phyloP scores from a whole-genome alignment of 2,329 filamentous ascomycete genomes.

The Mariannaea elegans region DNA sequence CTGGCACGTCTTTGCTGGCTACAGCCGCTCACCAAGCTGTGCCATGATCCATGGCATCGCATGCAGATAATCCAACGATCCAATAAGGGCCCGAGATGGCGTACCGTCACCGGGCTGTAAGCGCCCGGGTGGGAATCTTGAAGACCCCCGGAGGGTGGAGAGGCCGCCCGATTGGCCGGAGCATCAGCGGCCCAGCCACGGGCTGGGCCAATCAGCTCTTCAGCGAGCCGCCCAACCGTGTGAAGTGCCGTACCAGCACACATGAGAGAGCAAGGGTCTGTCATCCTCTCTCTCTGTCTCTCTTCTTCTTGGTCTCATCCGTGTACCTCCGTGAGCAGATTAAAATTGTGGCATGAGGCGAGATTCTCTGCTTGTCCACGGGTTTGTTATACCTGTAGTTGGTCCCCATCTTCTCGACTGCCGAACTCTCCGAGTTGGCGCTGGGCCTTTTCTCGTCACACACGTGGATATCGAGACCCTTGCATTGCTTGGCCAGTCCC shows the following conservation, averaged over 20 bases:
- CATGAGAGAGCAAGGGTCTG: slow-evolving; percentile 19
- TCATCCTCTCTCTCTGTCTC: slow-evolving; percentile 7
- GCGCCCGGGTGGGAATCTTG: slow-evolving; percentile 43
- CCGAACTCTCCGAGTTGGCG: slow-evolving; percentile 15
- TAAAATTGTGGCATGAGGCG: no score
- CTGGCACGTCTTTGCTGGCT: slow-evolving; percentile 6
- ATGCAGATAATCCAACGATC: slow-evolving; percentile 18
- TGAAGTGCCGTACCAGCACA: slow-evolving; percentile 29
- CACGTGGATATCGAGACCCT: neutral
- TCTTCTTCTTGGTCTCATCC: neutral
- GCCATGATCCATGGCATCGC: slow-evolving; percentile 20
- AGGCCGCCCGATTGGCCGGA: slow-evolving; percentile 40
- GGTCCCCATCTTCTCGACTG: neutral
- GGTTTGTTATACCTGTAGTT: no score
- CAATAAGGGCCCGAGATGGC: slow-evolving; percentile 37
- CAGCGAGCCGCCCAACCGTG: slow-evolving; percentile 25
- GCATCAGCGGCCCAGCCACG: slow-evolving; percentile 25
- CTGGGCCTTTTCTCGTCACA: slow-evolving; percentile 4
- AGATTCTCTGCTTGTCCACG: no score
- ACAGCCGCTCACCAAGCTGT: slow-evolving; percentile 16
- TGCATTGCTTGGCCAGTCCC: slow-evolving; percentile 24
- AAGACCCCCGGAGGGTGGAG: slow-evolving; percentile 24
- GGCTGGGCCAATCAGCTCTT: slow-evolving; percentile 37
- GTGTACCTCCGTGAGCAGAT: slow-evolving; percentile 8
- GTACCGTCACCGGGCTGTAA: slow-evolving; percentile 39